Evolutionary conservation across 1,284 basidiomycete species (phyloP).

Genomic region (Ustilago loliicola): DNA sequence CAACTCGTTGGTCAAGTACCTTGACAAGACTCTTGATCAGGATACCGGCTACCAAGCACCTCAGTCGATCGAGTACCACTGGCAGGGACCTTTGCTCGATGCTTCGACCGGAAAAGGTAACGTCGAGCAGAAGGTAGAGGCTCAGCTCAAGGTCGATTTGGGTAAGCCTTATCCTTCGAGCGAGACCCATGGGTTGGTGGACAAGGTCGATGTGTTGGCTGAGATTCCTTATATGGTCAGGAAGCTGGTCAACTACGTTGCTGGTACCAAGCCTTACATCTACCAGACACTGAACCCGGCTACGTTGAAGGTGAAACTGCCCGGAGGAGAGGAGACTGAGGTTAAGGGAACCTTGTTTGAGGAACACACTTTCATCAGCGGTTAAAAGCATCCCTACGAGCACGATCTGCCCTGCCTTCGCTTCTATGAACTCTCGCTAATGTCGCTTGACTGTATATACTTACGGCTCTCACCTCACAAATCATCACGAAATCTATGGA

Average conservation of each 20-base stretch:
- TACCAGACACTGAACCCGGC: constrained; percentile 89
- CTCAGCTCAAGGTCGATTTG: constrained; percentile 54
- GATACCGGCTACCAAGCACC: constrained; percentile 87
- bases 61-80: constrained; percentile 79
- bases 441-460: constrained; percentile 1
- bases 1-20: constrained; percentile 79
- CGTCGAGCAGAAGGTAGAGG: constrained; percentile 42
- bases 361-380: constrained; percentile 86
- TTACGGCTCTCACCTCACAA: neutral
- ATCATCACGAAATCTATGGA: neutral
- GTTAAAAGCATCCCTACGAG: constrained; percentile 10
- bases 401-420: neutral
- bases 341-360: constrained; percentile 84
- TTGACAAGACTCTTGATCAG: constrained; percentile 77
- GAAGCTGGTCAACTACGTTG: constrained; percentile 88
- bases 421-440: neutral
- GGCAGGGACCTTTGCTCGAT: constrained; percentile 79
- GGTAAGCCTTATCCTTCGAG: constrained; percentile 56
- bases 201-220: constrained; percentile 95
- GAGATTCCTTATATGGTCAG: constrained; percentile 94
- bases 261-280: constrained; percentile 91
- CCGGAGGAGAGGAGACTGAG: constrained; percentile 61
- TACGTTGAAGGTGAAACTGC: constrained; percentile 79
- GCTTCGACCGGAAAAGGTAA: constrained; percentile 43
- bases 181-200: constrained; percentile 80